These are phyloP conservation scores for Mortierella sp. DNA, from an alignment of 371 early-diverging fungal genomes.

Conservation along the genomic window DNA sequence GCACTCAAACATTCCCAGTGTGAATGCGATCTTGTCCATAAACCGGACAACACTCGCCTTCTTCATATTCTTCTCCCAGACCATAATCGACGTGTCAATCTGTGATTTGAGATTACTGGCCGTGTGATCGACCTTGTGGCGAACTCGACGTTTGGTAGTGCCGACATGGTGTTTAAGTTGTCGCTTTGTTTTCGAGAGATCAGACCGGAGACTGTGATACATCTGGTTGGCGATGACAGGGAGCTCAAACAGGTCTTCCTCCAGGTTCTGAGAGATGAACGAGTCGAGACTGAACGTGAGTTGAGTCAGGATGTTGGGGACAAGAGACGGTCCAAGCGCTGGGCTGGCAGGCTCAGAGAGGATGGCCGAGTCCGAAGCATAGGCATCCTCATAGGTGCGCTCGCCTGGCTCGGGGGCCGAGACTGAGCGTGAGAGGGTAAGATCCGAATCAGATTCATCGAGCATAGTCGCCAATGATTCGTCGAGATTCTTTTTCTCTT, in stretches of 20 bases:
- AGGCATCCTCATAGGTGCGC: slow-evolving; percentile 28
- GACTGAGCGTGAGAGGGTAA: slow-evolving; percentile 28
- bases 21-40: slow-evolving; percentile 77
- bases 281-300: slow-evolving; percentile 50
- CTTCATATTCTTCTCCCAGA: slow-evolving; percentile 44
- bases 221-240: slow-evolving; percentile 40
- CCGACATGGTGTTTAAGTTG: slow-evolving; percentile 41
- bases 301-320: slow-evolving; percentile 44
- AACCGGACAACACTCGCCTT: slow-evolving; percentile 64
- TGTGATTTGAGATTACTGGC: slow-evolving; percentile 37
- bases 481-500: too few species aligned
- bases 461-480: slow-evolving; percentile 22
- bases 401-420: slow-evolving; percentile 48
- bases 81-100: slow-evolving; percentile 35
- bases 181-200: slow-evolving; percentile 43
- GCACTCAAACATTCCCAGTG: slow-evolving; percentile 75
- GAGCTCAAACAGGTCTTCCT: slow-evolving; percentile 46
- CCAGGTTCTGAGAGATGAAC: slow-evolving; percentile 49
- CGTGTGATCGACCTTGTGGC: slow-evolving; percentile 27
- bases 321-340: slow-evolving; percentile 24
- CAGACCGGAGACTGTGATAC: slow-evolving; percentile 43
- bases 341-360: slow-evolving; percentile 48
- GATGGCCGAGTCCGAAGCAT: slow-evolving; percentile 21
- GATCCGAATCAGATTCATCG: slow-evolving; percentile 26
- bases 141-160: slow-evolving; percentile 29